Conservation (phyloP, 495 filamentous ascomycete genomes). For the Thermochaetoides thermophila region DNA sequence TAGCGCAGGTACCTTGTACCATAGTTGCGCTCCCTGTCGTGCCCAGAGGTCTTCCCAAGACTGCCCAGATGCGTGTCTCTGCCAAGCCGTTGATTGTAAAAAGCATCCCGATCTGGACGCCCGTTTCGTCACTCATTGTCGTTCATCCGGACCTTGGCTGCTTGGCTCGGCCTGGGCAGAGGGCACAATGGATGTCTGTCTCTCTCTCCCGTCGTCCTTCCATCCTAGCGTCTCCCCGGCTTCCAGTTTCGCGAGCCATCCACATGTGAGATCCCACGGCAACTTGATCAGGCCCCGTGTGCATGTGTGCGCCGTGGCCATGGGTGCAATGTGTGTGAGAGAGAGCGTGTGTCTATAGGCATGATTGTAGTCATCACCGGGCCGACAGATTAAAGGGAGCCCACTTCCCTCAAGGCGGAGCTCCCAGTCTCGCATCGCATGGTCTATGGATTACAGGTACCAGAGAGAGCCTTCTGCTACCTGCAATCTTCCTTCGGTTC, state of each 20-base stretch:
- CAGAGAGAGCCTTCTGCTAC: constrained; percentile 1
- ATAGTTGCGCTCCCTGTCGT: too few species aligned
- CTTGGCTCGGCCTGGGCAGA: constrained; percentile 1
- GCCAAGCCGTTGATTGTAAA: constrained; percentile 3
- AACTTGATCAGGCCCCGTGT: constrained; percentile 6
- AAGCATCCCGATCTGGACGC: constrained; percentile 12
- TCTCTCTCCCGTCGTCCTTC: constrained; percentile 2
- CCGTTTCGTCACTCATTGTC: constrained; percentile 18
- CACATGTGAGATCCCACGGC: constrained; percentile 10
- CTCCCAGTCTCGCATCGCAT: constrained; percentile 13
- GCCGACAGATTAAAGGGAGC: constrained; percentile 15
- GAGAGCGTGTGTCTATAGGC: too few species aligned
- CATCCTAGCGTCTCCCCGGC: constrained; percentile 15
- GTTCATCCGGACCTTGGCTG: constrained; percentile 6
- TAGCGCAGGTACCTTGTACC: too few species aligned
- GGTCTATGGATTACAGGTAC: too few species aligned
- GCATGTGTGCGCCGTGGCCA: too few species aligned
- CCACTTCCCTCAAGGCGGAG: constrained; percentile 14
- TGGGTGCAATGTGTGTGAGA: too few species aligned
- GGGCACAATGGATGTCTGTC: constrained; percentile 5
- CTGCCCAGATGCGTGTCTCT: constrained; percentile 7
- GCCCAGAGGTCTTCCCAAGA: too few species aligned
- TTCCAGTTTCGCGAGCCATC: constrained; percentile 10
- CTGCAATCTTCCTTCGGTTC: not conserved
- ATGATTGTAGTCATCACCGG: constrained; percentile 13